These are phyloP conservation scores for Candida insectorum DNA, from an alignment of 805 yeast species.

Conservation along the genomic window DNA sequence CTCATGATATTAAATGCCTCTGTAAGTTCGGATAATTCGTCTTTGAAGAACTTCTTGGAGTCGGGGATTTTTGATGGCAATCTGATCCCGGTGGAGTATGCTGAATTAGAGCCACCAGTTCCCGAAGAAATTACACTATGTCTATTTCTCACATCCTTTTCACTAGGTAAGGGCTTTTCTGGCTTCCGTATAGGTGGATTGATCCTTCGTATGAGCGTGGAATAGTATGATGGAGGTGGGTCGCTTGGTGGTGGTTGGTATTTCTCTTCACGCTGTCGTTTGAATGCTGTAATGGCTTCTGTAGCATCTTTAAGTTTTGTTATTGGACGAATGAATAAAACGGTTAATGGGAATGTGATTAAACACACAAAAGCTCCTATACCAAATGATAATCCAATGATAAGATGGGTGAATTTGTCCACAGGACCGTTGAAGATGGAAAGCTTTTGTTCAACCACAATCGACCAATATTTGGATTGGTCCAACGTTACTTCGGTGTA, in stretches of 20 bases:
- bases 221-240: slow-evolving; percentile 17
- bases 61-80: slow-evolving; percentile 35
- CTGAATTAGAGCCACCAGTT: slow-evolving; percentile 36
- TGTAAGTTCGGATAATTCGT: slow-evolving; percentile 84
- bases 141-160: slow-evolving; percentile 26
- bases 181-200: slow-evolving; percentile 1
- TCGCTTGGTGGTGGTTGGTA: slow-evolving; percentile 4
- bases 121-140: slow-evolving; percentile 26
- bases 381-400: slow-evolving; percentile 75
- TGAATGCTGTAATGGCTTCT: slow-evolving; percentile 57
- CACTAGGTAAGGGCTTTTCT: slow-evolving; percentile 2
- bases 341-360: slow-evolving; percentile 79
- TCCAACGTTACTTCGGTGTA: slow-evolving; percentile 27
- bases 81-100: slow-evolving; percentile 35
- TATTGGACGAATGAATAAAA: slow-evolving; percentile 82
- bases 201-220: slow-evolving; percentile 11
- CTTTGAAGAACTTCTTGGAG: slow-evolving; percentile 53
- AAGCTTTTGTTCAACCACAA: slow-evolving; percentile 63
- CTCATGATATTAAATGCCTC: slow-evolving; percentile 92
- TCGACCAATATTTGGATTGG: slow-evolving; percentile 57
- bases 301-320: slow-evolving; percentile 77
- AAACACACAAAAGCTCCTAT: slow-evolving; percentile 71
- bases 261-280: slow-evolving; percentile 20
- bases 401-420: slow-evolving; percentile 57
- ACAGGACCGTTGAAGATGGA: slow-evolving; percentile 61